Percentiles rank a stretch among this genome's conserved stretches.
Evolutionary conservation across 2,329 filamentous ascomycete genomes (phyloP).

Genomic region (Pyrenochaeta sp.): DNA sequence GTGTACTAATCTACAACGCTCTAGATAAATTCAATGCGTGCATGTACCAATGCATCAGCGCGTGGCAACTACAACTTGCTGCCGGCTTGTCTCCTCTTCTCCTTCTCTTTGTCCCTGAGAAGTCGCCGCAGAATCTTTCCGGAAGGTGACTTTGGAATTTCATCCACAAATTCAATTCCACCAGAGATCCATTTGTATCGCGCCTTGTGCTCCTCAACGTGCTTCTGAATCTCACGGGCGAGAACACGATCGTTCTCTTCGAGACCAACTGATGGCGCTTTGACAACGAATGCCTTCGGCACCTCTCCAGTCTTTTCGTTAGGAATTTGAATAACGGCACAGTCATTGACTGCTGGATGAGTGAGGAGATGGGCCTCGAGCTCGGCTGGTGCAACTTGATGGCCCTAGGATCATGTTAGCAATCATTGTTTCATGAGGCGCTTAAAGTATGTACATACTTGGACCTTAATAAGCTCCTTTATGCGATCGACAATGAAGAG

Average conservation of each 20-base stretch:
- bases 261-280: slow-evolving; percentile 60
- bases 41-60: background rate
- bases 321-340: slow-evolving; percentile 78
- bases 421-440: background rate
- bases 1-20: background rate
- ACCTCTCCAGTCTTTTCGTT: slow-evolving; percentile 69
- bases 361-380: slow-evolving; percentile 81
- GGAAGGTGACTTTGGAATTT: slow-evolving; percentile 68
- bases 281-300: slow-evolving; percentile 71
- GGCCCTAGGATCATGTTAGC: slow-evolving; percentile 60
- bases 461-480: slow-evolving; percentile 81
- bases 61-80: slow-evolving; percentile 67
- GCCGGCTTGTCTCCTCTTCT: slow-evolving; percentile 69
- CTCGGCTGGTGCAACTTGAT: slow-evolving; percentile 85
- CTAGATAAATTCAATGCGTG: background rate
- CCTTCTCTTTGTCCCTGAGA: slow-evolving; percentile 77
- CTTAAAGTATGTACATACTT: slow-evolving; percentile 57
- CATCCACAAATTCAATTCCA: slow-evolving; percentile 60
- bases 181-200: slow-evolving; percentile 70
- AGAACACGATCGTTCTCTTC: slow-evolving; percentile 62
- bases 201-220: slow-evolving; percentile 69
- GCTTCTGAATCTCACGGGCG: slow-evolving; percentile 62
- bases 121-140: slow-evolving; percentile 71
- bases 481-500: slow-evolving; percentile 85
- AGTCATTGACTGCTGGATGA: slow-evolving; percentile 78